Evolutionary conservation across 1,284 basidiomycete species (phyloP).

Genomic region (Naganishia liquefaciens): DNA sequence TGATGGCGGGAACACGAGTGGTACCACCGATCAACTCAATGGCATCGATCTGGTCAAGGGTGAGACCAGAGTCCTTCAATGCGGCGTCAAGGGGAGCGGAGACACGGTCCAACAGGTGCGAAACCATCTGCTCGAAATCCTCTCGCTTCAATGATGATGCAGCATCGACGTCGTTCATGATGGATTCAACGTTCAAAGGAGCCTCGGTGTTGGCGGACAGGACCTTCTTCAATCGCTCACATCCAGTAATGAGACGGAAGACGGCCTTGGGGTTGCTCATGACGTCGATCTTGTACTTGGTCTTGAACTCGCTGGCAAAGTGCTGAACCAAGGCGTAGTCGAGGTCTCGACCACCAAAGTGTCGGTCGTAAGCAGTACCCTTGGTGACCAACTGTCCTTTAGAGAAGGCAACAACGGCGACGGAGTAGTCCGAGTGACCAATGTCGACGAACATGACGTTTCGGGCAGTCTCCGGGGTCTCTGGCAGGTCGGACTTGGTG

Average conservation of each 20-base stretch:
- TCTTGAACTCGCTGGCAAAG: slow-evolving; percentile 85
- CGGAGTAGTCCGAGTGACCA: slow-evolving; percentile 84
- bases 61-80: slow-evolving; percentile 62
- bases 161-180: slow-evolving; percentile 85
- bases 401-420: slow-evolving; percentile 81
- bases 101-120: slow-evolving; percentile 61
- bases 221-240: slow-evolving; percentile 72
- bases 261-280: slow-evolving; percentile 81
- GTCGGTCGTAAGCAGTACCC: slow-evolving; percentile 79
- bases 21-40: slow-evolving; percentile 70
- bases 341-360: slow-evolving; percentile 90
- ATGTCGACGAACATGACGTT: slow-evolving; percentile 90
- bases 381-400: slow-evolving; percentile 87
- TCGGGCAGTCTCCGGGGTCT: slow-evolving; percentile 70
- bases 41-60: slow-evolving; percentile 64
- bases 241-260: slow-evolving; percentile 81
- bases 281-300: slow-evolving; percentile 94
- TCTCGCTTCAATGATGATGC: slow-evolving; percentile 64
- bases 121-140: slow-evolving; percentile 61
- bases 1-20: slow-evolving; percentile 69
- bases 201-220: slow-evolving; percentile 81
- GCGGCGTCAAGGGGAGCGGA: slow-evolving; percentile 62
- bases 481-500: slow-evolving; percentile 89
- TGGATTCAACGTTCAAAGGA: slow-evolving; percentile 84
- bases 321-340: slow-evolving; percentile 82